phyloP scores from a whole-genome alignment of 2,329 filamentous ascomycete species.

The Calonectria honghensis region DNA sequence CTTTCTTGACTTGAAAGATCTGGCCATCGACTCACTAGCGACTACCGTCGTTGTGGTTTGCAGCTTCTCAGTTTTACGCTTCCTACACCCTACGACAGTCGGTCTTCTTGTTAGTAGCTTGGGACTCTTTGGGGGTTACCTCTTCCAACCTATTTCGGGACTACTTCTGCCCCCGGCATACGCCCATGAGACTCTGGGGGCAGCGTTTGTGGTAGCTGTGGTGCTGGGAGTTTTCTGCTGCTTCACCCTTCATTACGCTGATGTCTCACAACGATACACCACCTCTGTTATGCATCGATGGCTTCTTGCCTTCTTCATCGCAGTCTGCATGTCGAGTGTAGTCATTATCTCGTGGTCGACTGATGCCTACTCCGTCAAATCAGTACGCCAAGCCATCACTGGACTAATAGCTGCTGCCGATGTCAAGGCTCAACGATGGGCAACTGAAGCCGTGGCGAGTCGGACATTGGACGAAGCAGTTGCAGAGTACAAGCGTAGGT shows the following conservation, averaged over 20 bases:
- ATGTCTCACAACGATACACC: not conserved
- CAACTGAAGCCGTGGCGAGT: slow-evolving; percentile 46
- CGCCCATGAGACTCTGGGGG: slow-evolving; percentile 17
- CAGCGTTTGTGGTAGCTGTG: not conserved
- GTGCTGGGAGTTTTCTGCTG: not conserved
- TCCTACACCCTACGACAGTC: slow-evolving; percentile 22
- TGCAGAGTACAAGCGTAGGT: slow-evolving; percentile 64
- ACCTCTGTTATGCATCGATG: not conserved
- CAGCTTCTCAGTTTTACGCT: slow-evolving; percentile 5
- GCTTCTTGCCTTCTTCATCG: not conserved
- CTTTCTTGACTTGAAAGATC: slow-evolving; percentile 23
- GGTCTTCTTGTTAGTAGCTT: slow-evolving; percentile 29
- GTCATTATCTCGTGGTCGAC: slow-evolving; percentile 11
- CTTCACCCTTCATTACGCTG: slow-evolving; percentile 1
- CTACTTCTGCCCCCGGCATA: slow-evolving; percentile 23
- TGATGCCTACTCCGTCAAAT: not conserved
- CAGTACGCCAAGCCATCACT: slow-evolving; percentile 40
- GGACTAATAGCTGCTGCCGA: slow-evolving; percentile 41
- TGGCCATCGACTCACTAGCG: slow-evolving; percentile 26
- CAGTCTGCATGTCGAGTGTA: slow-evolving; percentile 30
- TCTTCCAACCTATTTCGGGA: slow-evolving; percentile 25
- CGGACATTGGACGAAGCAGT: slow-evolving; percentile 58
- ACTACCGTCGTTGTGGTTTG: slow-evolving; percentile 19
- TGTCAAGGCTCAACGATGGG: slow-evolving; percentile 42
- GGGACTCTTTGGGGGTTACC: slow-evolving; percentile 27